Evolutionary conservation across 2,329 filamentous ascomycete species (phyloP).

Genomic region (Rhynchosporium graminicola): DNA sequence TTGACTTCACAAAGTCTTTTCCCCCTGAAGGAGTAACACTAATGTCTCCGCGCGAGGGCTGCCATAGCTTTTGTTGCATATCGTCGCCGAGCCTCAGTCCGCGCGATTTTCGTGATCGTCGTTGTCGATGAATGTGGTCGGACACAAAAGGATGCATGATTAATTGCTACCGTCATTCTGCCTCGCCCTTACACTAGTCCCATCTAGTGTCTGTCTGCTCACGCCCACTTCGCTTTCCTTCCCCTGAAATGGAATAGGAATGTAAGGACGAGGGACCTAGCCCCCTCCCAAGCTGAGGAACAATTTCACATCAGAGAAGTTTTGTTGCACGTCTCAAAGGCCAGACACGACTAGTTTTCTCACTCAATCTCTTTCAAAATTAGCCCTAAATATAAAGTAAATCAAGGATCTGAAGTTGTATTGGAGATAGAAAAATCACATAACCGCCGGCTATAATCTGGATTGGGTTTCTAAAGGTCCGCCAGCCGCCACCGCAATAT

Average conservation of each 20-base stretch:
- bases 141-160: too few relatives aligned
- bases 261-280: background rate
- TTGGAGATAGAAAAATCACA: too few relatives aligned
- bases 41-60: too few relatives aligned
- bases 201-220: background rate
- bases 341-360: conserved; percentile 2
- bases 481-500: too few relatives aligned
- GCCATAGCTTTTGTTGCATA: conserved; percentile 6
- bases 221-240: background rate
- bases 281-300: background rate
- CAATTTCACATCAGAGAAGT: background rate
- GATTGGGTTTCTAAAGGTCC: too few relatives aligned
- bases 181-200: conserved; percentile 1
- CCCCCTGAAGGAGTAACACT: too few relatives aligned
- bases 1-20: too few relatives aligned
- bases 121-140: too few relatives aligned
- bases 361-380: too few relatives aligned
- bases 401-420: background rate
- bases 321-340: conserved; percentile 14
- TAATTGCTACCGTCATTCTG: background rate
- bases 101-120: conserved; percentile 7
- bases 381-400: background rate
- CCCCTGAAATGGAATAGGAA: background rate
- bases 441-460: too few relatives aligned
- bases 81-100: conserved; percentile 16